These are phyloP conservation scores for Gloeostereum incarnatum DNA, from an alignment of 768 basidiomycete species.

Conservation along the genomic window DNA sequence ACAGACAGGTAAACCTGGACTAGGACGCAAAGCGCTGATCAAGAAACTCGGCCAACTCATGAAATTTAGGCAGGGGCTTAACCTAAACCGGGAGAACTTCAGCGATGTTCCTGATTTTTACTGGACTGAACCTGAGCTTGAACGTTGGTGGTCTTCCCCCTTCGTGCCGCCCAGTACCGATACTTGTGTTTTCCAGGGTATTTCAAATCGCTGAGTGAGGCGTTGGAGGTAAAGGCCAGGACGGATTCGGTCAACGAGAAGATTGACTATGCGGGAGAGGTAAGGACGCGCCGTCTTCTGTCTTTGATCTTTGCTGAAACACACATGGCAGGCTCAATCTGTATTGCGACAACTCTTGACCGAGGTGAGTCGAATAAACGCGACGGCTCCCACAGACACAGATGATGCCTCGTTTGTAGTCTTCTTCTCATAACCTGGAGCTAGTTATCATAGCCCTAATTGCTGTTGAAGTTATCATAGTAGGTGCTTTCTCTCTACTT, in stretches of 20 bases:
- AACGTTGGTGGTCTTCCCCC: conserved; percentile 45
- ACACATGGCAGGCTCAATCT: conserved; percentile 61
- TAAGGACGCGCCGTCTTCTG: conserved; percentile 11
- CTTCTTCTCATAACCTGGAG: conserved; percentile 88
- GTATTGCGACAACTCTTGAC: conserved; percentile 83
- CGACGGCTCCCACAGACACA: conserved; percentile 3
- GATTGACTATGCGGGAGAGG: conserved; percentile 84
- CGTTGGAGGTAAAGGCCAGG: conserved; percentile 79
- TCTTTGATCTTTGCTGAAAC: neutral
- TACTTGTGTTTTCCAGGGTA: conserved; percentile 36
- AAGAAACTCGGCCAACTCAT: conserved; percentile 89
- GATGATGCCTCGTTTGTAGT: conserved; percentile 32
- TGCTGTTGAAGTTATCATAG: conserved; percentile 90
- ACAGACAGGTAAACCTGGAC: conserved; percentile 74
- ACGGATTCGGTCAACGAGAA: conserved; percentile 84
- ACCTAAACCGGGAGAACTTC: conserved; percentile 84
- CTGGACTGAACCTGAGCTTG: conserved; percentile 89
- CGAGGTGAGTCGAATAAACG: conserved; percentile 41
- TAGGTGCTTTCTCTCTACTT: no score
- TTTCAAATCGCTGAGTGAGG: conserved; percentile 78
- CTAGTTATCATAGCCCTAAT: conserved; percentile 92
- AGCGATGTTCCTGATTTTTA: conserved; percentile 88
- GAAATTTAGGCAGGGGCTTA: conserved; percentile 87
- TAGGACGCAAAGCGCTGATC: conserved; percentile 75
- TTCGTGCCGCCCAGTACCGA: neutral